These are phyloP conservation scores for Canariomyces notabilis DNA, from an alignment of 2,329 filamentous ascomycete genomes.

Conservation along the genomic window DNA sequence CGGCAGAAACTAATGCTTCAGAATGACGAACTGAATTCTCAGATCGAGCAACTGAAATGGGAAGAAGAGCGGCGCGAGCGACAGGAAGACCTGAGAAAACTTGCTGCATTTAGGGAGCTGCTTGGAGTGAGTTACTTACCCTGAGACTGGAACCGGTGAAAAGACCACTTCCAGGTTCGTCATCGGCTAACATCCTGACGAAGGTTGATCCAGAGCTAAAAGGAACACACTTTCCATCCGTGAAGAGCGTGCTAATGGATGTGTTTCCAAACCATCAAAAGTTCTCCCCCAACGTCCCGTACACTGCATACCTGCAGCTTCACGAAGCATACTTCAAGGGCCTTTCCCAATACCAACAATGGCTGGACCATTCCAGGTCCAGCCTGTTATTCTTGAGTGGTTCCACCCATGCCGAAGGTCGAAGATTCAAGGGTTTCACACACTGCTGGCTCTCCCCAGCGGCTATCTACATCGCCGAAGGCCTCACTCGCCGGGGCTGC, in stretches of 20 bases:
- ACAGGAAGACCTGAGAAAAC: not conserved
- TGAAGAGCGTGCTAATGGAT: not conserved
- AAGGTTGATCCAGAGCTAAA: not conserved
- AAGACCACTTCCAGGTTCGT: too few relatives aligned
- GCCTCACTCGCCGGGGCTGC: not conserved
- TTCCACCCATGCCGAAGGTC: not conserved
- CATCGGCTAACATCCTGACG: not conserved
- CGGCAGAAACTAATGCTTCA: not conserved
- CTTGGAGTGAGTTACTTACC: not conserved
- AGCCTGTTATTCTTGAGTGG: not conserved
- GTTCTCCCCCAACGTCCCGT: not conserved
- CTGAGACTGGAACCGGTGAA: not conserved
- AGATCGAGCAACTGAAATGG: not conserved
- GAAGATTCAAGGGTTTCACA: not conserved
- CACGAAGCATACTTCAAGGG: not conserved
- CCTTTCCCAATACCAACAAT: not conserved
- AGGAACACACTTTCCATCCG: not conserved
- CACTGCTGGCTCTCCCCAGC: conserved; percentile 6
- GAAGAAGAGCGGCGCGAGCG: not conserved
- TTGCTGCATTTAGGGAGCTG: not conserved
- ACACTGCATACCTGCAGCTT: not conserved
- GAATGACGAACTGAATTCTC: not conserved
- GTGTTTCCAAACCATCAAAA: not conserved
- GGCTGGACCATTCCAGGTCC: not conserved
- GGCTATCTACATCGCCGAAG: conserved; percentile 4